These are phyloP conservation scores for Cyclotella cryptica DNA, from an alignment of 108 stramenopile genomes.

Conservation along the genomic window DNA sequence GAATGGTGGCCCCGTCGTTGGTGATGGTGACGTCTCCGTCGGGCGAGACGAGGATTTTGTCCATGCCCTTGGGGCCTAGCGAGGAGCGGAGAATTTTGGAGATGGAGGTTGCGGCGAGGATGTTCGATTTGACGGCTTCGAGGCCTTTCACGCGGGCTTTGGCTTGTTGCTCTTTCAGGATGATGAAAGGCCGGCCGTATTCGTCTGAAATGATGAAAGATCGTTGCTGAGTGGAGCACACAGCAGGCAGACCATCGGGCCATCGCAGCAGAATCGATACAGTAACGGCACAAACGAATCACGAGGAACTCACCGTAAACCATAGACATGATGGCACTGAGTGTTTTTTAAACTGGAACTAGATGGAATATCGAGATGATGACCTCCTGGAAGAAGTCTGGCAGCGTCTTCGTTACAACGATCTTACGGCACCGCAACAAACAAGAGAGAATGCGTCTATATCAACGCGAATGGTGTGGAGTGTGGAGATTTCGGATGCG, in stretches of 20 bases:
- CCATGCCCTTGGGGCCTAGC: slow-evolving; percentile 99
- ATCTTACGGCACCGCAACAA: too few relatives aligned
- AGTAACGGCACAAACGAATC: too few relatives aligned
- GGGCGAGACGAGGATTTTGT: slow-evolving; percentile 98
- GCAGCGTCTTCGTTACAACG: too few relatives aligned
- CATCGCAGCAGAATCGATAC: too few relatives aligned
- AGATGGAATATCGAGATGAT: not conserved
- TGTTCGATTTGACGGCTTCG: slow-evolving; percentile 97
- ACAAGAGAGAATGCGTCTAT: not conserved
- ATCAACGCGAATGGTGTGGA: too few relatives aligned
- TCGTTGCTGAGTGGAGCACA: too few relatives aligned
- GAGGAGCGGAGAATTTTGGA: slow-evolving; percentile 95
- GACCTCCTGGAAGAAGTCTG: too few relatives aligned
- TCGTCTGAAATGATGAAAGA: slow-evolving; percentile 90
- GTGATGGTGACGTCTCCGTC: slow-evolving; percentile 99
- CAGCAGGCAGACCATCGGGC: too few relatives aligned
- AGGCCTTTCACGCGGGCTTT: slow-evolving; percentile 96
- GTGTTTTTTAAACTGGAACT: not conserved
- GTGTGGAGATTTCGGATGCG: not conserved
- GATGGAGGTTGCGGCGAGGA: slow-evolving; percentile 96
- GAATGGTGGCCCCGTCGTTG: slow-evolving; percentile 99
- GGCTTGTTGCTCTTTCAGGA: slow-evolving; percentile 98
- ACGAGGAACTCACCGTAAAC: slow-evolving; percentile 61
- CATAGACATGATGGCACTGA: slow-evolving; percentile 46
- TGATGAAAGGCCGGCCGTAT: slow-evolving; percentile 99